These are phyloP conservation scores for Myrmaecium sp. DNA, from an alignment of 2,329 filamentous ascomycete genomes.

Conservation along the genomic window DNA sequence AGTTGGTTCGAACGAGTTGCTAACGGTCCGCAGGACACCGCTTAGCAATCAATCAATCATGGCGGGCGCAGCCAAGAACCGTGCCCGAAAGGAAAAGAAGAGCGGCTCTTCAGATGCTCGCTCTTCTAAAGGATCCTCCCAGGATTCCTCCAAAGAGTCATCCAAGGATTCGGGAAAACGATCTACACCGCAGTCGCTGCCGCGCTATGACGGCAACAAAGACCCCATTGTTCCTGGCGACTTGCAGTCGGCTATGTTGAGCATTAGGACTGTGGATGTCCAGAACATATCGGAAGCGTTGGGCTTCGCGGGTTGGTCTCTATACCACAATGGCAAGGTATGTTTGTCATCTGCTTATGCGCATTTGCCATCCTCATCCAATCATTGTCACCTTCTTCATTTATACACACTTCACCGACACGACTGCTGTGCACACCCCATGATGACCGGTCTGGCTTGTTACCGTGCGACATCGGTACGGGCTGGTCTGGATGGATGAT, in stretches of 20 bases:
- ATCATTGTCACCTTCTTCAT: too few relatives aligned
- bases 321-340: slow-evolving; percentile 1
- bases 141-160: slow-evolving; percentile 10
- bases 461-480: too few relatives aligned
- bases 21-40: slow-evolving; percentile 3
- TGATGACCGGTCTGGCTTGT: too few relatives aligned
- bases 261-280: slow-evolving; percentile 10
- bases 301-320: slow-evolving; percentile 17
- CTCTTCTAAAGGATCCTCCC: too few relatives aligned
- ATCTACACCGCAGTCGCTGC: slow-evolving; percentile 13
- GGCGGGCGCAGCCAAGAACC: slow-evolving; percentile 20
- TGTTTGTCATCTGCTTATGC: neutral
- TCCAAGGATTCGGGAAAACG: slow-evolving; percentile 10
- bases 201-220: slow-evolving; percentile 18
- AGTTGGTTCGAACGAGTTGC: slow-evolving; percentile 3
- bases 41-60: slow-evolving; percentile 14
- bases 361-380: too few relatives aligned
- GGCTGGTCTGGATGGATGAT: too few relatives aligned
- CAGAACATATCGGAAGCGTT: slow-evolving; percentile 21
- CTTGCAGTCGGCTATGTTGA: slow-evolving; percentile 12
- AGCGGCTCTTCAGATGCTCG: slow-evolving; percentile 10
- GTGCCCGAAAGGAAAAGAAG: slow-evolving; percentile 14
- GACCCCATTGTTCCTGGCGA: slow-evolving; percentile 9
- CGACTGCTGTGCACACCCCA: too few relatives aligned
- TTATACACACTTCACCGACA: too few relatives aligned